A percentile compares a stretch with the other conserved stretches of the same genome.
These are phyloP conservation scores for Perkinsus chesapeaki DNA, from an alignment of 169 alveolate species.

Conservation along the genomic window DNA sequence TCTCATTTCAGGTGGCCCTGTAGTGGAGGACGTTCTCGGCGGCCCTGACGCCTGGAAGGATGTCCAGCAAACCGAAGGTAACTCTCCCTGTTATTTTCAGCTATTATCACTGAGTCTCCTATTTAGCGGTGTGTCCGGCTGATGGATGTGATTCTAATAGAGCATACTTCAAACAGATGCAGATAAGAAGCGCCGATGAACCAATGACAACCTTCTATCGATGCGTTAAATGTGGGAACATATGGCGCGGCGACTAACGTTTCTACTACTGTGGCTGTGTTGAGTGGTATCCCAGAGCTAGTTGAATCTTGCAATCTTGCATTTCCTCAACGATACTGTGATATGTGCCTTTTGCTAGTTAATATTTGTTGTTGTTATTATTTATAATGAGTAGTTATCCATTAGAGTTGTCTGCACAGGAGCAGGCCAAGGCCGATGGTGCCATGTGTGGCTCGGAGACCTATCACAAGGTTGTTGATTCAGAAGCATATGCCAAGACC, in stretches of 20 bases:
- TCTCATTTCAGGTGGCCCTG: not conserved
- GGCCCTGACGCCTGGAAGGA: constrained; percentile 56
- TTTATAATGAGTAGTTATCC: not conserved
- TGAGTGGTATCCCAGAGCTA: not conserved
- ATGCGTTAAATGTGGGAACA: constrained; percentile 52
- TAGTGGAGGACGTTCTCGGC: constrained; percentile 41
- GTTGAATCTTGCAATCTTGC: not conserved
- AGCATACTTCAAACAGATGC: constrained; percentile 68
- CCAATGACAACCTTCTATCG: constrained; percentile 72
- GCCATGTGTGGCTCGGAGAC: not conserved
- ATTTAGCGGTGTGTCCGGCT: constrained; percentile 57
- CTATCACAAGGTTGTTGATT: not conserved
- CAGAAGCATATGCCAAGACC: not conserved
- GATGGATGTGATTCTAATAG: constrained; percentile 48
- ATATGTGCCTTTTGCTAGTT: not conserved
- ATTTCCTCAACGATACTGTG: not conserved
- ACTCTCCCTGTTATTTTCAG: not conserved
- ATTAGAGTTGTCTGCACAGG: not conserved
- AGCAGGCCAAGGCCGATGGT: not conserved
- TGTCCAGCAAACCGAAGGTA: constrained; percentile 30
- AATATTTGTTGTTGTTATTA: not conserved
- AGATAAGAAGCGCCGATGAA: constrained; percentile 79
- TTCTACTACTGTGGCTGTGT: not conserved
- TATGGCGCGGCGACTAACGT: constrained; percentile 1
- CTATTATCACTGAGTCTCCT: not conserved